phyloP scores from a whole-genome alignment of 1,284 basidiomycete species.

The Hypsizygus ulmarius region DNA sequence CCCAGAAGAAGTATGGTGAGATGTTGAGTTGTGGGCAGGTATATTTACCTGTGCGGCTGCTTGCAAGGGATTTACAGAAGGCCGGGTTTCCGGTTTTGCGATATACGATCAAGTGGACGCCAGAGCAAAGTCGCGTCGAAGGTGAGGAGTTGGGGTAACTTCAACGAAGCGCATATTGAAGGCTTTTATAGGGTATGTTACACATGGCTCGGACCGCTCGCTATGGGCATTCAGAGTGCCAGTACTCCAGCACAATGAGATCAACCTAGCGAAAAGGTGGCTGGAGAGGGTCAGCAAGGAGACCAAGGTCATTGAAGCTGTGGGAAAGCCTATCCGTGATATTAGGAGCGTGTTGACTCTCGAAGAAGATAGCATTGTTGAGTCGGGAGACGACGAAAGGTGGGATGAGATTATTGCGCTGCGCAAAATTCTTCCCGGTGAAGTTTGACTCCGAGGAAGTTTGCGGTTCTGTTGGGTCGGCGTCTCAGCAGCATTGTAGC shows the following conservation, averaged over 20 bases:
- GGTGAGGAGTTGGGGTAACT: constrained; percentile 40
- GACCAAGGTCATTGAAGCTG: constrained; percentile 35
- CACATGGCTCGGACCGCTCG: constrained; percentile 61
- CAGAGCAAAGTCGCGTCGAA: constrained; percentile 50
- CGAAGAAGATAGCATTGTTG: constrained; percentile 46
- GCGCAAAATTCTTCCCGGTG: constrained; percentile 25
- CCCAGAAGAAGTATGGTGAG: constrained; percentile 50
- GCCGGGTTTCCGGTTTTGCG: constrained; percentile 61
- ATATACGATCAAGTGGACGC: constrained; percentile 69
- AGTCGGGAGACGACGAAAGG: constrained; percentile 50
- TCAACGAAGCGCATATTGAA: constrained; percentile 18
- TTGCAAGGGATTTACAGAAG: constrained; percentile 56
- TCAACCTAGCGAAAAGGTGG: constrained; percentile 47
- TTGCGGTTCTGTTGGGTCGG: too few relatives aligned
- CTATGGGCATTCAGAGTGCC: constrained; percentile 40
- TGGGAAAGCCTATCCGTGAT: constrained; percentile 27
- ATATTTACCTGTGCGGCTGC: constrained; percentile 61
- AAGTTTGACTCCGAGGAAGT: too few relatives aligned
- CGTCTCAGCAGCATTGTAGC: too few relatives aligned
- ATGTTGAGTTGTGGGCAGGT: constrained; percentile 69
- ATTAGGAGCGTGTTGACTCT: constrained; percentile 47
- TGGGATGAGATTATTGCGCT: constrained; percentile 48
- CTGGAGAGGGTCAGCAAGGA: constrained; percentile 45
- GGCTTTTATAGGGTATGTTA: constrained; percentile 52
- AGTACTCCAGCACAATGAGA: constrained; percentile 39